Percentiles rank a stretch among this genome's conserved stretches.
Evolutionary conservation across 441 rosid species (phyloP).

Genomic region (Euphorbia corollata): DNA sequence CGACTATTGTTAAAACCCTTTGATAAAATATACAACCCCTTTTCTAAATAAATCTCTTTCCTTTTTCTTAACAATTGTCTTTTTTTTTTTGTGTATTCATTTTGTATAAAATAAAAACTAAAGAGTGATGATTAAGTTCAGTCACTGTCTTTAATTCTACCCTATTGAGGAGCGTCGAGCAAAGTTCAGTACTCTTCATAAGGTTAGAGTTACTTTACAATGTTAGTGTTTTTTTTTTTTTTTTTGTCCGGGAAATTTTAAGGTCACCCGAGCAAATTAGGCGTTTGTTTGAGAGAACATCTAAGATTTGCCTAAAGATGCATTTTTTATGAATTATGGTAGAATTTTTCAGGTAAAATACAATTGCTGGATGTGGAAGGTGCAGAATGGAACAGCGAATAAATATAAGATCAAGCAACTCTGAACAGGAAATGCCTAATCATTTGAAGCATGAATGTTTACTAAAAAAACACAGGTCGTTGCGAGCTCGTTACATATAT

Average conservation of each 20-base stretch:
- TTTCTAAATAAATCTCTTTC: neutral
- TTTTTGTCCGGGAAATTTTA: no score
- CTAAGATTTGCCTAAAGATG: no score
- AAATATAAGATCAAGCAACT: constrained; percentile 25
- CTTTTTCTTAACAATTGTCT: neutral
- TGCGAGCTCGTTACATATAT: constrained; percentile 56
- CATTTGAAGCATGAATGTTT: constrained; percentile 20
- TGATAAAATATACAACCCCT: no score
- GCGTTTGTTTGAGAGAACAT: neutral
- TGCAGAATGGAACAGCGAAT: constrained; percentile 32
- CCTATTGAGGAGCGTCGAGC: neutral
- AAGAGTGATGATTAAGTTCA: constrained; percentile 15
- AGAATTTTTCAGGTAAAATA: neutral
- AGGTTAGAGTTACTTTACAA: constrained; percentile 15
- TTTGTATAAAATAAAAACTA: neutral
- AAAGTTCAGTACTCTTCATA: no score
- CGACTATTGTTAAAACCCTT: no score
- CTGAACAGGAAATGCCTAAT: constrained; percentile 26
- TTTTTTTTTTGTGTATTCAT: neutral
- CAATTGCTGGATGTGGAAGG: neutral
- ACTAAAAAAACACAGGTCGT: constrained; percentile 39
- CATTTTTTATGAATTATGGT: neutral
- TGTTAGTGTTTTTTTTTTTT: neutral
- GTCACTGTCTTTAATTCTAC: constrained; percentile 11
- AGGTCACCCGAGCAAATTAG: no score